phyloP scores from a whole-genome alignment of 2,329 filamentous ascomycete species.

The Thermomyces lanuginosus region DNA sequence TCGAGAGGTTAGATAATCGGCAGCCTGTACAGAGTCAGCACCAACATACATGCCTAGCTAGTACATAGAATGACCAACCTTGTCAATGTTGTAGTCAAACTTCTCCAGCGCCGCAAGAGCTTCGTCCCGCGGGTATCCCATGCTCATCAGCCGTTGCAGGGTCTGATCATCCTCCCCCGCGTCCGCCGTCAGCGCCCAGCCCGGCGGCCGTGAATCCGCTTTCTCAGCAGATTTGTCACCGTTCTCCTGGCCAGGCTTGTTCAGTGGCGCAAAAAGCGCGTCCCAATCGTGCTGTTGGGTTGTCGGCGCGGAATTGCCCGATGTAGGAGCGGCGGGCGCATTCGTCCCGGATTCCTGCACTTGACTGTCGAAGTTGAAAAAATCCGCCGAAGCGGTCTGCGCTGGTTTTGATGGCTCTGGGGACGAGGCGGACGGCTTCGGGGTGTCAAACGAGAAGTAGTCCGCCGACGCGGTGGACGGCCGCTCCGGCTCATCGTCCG shows the following conservation, averaged over 20 bases:
- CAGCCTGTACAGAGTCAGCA: constrained; percentile 15
- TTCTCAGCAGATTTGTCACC: constrained; percentile 4
- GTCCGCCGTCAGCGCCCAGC: constrained; percentile 53
- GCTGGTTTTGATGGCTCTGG: no score
- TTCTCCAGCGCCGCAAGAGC: constrained; percentile 74
- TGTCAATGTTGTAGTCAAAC: constrained; percentile 90
- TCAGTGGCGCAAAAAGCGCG: constrained; percentile 71
- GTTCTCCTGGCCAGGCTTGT: constrained; percentile 20
- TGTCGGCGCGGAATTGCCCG: constrained; percentile 23
- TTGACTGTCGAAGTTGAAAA: constrained; percentile 23
- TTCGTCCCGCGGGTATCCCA: constrained; percentile 66
- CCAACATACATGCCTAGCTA: constrained; percentile 5
- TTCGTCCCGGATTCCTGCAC: constrained; percentile 23
- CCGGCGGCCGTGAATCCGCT: constrained; percentile 25
- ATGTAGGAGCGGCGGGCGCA: constrained; percentile 24
- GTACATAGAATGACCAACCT: constrained; percentile 41
- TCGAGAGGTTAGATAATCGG: constrained; percentile 27
- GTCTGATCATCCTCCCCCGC: constrained; percentile 83
- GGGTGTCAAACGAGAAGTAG: constrained; percentile 31
- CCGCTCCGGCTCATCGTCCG: constrained; percentile 42
- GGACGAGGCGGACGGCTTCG: constrained; percentile 14
- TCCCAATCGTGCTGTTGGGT: constrained; percentile 66
- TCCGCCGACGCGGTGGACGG: constrained; percentile 26
- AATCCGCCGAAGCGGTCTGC: constrained; percentile 17
- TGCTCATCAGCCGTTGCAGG: constrained; percentile 70